Evolutionary conservation across 2,329 filamentous ascomycete species (phyloP), one percentile per base, ranked within the genome.

Genomic region (Exutisphaerella laricina): DNA sequence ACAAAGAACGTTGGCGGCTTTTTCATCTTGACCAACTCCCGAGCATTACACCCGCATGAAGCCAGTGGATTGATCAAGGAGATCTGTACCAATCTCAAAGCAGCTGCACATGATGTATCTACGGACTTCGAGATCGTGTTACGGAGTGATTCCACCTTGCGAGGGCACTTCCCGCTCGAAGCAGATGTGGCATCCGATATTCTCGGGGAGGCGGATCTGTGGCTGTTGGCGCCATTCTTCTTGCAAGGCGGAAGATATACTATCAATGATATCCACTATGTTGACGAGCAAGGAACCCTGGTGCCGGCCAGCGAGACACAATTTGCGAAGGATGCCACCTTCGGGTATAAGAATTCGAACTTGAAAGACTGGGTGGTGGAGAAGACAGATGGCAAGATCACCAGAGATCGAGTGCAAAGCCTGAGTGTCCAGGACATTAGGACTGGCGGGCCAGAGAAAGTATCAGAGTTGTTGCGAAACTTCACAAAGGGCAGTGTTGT

Each of bases 11-110:
- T 31, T 18, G 64, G 60, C 4, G 77, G 76, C 13, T 79, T 80
- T 66, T 79, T 80, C 62, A 78, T 79, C 49, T 65, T 79, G 4
- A 79, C 76, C 23, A 79, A 79, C 55, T 78, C 74, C 3, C 72
- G 77, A 4, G 77, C 77, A 0, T 59, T 79, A 2, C 73, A 72
- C 14, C 69, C 74, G 0, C 55, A 58, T 0, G 67, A 71, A 31
- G 76, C 76, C 0, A 61, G 67, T 12, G 48, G 54, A 0, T 66
- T 80, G 1, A 73, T 78, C 50, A 54, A 56, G 5, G 68, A 70
- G 14, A 77, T 80, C 37, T 77, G 73, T 50, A 50, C 51, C 3
- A 75, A 76, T 46, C 51, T 80, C 3, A 59, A 69, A 14, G 41
- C 58, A 6, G 76, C 74, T 0, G 70, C 71, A 0, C 54, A 58